phyloP scores from a whole-genome alignment of 2,329 filamentous ascomycete genomes.

The Chrysoporthe deuterocubensis region DNA sequence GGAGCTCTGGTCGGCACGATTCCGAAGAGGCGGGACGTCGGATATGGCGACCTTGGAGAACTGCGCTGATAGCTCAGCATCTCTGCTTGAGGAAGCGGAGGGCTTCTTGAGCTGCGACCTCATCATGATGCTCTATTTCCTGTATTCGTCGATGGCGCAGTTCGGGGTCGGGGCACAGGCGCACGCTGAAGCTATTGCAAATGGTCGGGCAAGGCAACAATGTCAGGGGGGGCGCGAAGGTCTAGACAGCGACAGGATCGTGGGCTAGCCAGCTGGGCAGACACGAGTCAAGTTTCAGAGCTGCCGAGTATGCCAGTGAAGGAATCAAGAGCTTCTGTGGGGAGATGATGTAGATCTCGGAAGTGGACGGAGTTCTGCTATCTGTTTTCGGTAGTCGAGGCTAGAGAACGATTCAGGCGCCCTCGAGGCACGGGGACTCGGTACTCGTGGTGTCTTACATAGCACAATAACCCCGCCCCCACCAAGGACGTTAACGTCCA shows the following conservation, averaged over 20 bases:
- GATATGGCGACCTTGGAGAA: constrained; percentile 25
- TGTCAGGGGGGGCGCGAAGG: neutral
- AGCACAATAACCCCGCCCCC: constrained; percentile 1
- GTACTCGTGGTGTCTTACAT: neutral
- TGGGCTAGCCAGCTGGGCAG: constrained; percentile 10
- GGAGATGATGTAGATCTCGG: constrained; percentile 1
- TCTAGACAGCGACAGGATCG: neutral
- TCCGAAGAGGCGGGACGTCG: constrained; percentile 38
- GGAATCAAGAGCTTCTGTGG: neutral
- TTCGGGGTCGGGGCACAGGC: neutral
- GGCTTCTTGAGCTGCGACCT: constrained; percentile 38
- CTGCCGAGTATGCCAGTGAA: neutral
- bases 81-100: constrained; percentile 23
- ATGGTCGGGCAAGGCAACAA: neutral
- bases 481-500: neutral
- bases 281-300: neutral
- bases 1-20: constrained; percentile 44
- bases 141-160: neutral
- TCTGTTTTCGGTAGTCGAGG: neutral
- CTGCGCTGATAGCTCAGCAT: constrained; percentile 28
- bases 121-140: constrained; percentile 37
- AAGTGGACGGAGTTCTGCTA: neutral
- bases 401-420: neutral
- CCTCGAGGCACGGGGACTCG: neutral
- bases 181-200: neutral